Evolutionary conservation across 1,139 yeast genomes (phyloP).

Genomic region (Nadsonia starkeyi-henricii): DNA sequence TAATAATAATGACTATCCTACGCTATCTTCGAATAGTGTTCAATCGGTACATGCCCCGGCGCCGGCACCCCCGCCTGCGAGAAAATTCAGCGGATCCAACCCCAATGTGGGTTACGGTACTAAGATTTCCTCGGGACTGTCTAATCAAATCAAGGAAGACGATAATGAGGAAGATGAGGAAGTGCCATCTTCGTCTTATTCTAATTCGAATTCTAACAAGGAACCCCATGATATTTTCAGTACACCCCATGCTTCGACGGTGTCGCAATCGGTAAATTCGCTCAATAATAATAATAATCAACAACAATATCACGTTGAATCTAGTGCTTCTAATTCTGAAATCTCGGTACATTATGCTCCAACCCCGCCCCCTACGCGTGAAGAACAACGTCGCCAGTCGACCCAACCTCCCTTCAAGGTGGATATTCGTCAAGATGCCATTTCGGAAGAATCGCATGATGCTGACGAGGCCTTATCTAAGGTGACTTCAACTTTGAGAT

Average conservation of each 20-base stretch:
- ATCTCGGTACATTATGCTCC: background rate
- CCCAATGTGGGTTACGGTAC: no score
- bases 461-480: constrained; percentile 19
- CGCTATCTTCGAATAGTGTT: no score
- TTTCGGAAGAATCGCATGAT: constrained; percentile 21
- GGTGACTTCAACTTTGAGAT: constrained; percentile 20
- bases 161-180: background rate
- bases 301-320: no score
- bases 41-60: background rate
- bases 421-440: constrained; percentile 19
- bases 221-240: background rate
- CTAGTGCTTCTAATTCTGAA: no score
- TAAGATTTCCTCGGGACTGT: no score
- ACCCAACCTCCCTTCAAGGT: constrained; percentile 16
- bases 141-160: background rate
- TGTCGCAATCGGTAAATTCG: background rate
- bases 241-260: background rate
- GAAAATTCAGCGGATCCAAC: background rate
- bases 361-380: background rate
- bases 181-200: no score
- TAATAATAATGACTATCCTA: no score
- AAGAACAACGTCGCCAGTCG: constrained; percentile 6
- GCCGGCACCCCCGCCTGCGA: background rate
- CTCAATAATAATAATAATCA: no score
- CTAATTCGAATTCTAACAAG: background rate